Percentiles rank a stretch among this genome's conserved stretches.
Conservation (phyloP, 768 basidiomycete species). For the Pulveroboletus sp. region DNA sequence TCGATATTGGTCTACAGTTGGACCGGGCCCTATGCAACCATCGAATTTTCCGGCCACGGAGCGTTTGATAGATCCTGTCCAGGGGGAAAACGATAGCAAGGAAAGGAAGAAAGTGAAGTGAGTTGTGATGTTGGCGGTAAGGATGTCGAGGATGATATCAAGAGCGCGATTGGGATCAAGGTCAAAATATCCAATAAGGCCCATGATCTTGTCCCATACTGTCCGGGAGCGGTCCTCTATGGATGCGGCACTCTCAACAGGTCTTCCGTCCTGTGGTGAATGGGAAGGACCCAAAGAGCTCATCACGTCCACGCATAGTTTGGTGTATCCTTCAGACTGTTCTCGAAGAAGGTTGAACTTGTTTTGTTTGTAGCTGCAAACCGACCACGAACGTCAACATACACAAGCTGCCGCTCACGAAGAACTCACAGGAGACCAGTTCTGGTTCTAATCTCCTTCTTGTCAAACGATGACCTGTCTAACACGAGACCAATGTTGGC, state of each 20-base stretch:
- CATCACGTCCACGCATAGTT: slow-evolving; percentile 80
- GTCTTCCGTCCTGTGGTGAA: slow-evolving; percentile 59
- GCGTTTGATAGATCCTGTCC: slow-evolving; percentile 56
- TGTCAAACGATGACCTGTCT: slow-evolving; percentile 64
- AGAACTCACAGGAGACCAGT: slow-evolving; percentile 75
- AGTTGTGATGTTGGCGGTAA: slow-evolving; percentile 73
- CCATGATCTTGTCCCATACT: slow-evolving; percentile 82
- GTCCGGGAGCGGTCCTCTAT: slow-evolving; percentile 63
- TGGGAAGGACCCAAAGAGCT: slow-evolving; percentile 75
- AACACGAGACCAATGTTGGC: slow-evolving; percentile 61
- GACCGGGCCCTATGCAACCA: slow-evolving; percentile 36
- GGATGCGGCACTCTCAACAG: slow-evolving; percentile 52
- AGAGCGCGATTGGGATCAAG: slow-evolving; percentile 92
- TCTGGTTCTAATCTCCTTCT: slow-evolving; percentile 76
- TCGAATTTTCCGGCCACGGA: slow-evolving; percentile 24
- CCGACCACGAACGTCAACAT: not conserved
- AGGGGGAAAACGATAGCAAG: slow-evolving; percentile 82
- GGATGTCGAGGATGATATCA: slow-evolving; percentile 89
- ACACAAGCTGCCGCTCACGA: not conserved
- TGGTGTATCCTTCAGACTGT: slow-evolving; percentile 96
- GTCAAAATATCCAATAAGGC: slow-evolving; percentile 93
- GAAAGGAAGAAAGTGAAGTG: slow-evolving; percentile 90
- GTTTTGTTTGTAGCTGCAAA: slow-evolving; percentile 88
- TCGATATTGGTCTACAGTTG: slow-evolving; percentile 40
- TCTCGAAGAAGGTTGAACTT: slow-evolving; percentile 98